Evolutionary conservation across 2,329 filamentous ascomycete genomes (phyloP).

Genomic region (Colletotrichum sp.): DNA sequence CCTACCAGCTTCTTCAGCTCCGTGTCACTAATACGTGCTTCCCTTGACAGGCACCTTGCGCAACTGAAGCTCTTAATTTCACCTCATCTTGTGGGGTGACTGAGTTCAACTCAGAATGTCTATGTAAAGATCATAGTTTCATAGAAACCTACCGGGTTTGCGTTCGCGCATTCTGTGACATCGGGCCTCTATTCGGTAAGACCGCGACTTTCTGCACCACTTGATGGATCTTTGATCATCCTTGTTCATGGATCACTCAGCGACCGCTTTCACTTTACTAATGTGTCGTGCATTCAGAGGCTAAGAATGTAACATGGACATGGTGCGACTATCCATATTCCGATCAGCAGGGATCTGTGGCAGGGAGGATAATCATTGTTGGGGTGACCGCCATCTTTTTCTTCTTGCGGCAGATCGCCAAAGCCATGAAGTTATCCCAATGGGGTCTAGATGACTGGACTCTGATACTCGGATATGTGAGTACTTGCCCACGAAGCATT

Average conservation of each 20-base stretch:
- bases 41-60: background rate
- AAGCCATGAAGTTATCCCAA: background rate
- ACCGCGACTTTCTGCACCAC: background rate
- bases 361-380: background rate
- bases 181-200: background rate
- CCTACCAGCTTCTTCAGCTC: background rate
- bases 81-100: background rate
- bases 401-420: background rate
- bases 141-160: background rate
- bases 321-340: background rate
- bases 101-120: background rate
- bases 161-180: background rate
- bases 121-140: background rate
- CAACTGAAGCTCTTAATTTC: background rate
- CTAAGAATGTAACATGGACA: conserved; percentile 10
- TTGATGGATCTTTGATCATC: background rate
- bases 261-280: background rate
- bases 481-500: background rate
- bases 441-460: conserved; percentile 6
- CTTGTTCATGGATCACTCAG: background rate
- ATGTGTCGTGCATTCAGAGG: background rate
- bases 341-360: background rate
- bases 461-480: conserved; percentile 8
- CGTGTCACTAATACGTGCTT: background rate
- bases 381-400: background rate